Evolutionary conservation across 495 filamentous ascomycete genomes (phyloP), one percentile per base, ranked within the genome.

Genomic region (Sporormia fimetaria): DNA sequence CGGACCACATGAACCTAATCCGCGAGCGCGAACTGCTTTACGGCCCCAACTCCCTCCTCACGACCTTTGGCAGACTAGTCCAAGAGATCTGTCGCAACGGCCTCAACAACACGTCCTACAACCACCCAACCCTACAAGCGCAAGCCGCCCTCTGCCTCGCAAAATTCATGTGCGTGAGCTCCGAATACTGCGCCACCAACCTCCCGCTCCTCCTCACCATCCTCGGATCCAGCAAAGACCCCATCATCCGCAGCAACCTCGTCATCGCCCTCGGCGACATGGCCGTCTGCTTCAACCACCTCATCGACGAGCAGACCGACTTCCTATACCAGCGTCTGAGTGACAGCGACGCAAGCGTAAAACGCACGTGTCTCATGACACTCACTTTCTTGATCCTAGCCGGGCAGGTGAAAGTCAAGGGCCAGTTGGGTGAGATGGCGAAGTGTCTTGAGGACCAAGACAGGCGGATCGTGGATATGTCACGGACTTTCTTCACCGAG

Each of bases 401-500:
- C 0, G 90, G 90, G 14, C 90, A 99, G 63, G 90, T 99, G 62
- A 99, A 99, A 65, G 90, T 99, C 58, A 99, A 99, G 67, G 90
- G 90, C n/a, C 90, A 99, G 63, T 69, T 99, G 15, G 92, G 90
- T 18, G 90, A 95, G 63, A 99, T 99, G 90, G 90, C 90, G 14
- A 96, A 96, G 63, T 99, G 90, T 56, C 70, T 96, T 20, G 90
- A 99, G 60, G 92, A 96, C 48, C 74, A 79, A 1, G 90, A 99
- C 54, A 88, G 85, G 66, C 73, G 83, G 37, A 94, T 94, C 44
- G 81, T 84, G 2, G 90, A 99, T 55, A 68, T 99, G 49, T 81
- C 86, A 17, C 69, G 85, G 21, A 99, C 96, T 92, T 99, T 99
- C 74, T 99, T 99, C 59, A 87, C 83, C 0, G 90, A 99, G 64